Evolutionary conservation across 371 early-diverging fungal genomes (phyloP), one percentile per base, ranked within the genome.

Genomic region (Circinella minor): DNA sequence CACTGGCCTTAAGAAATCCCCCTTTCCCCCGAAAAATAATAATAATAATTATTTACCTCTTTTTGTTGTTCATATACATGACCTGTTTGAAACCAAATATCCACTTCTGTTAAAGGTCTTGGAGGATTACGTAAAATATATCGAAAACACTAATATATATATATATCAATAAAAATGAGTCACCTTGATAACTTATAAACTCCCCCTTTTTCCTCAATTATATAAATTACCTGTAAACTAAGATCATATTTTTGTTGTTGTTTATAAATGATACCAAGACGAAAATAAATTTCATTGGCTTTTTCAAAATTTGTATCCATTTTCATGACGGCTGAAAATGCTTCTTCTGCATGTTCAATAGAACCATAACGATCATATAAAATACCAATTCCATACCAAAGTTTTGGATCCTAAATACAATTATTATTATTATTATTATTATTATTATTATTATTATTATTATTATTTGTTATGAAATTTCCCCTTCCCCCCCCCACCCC

Each of bases 341-440:
- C 98, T 72, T 97, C 98, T 81, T 98, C 98, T 7, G 99, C 98
- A 76, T 96, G 94, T 55, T 98, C 98, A 55, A 92, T 92, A 0
- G 96, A 95, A 8, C 96, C 96, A 74, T 95, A 98, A 14, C 98
- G 92, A 74, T 99, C 99, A 74, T 98, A 98, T 17, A 98, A 82
- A 38, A 98, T 97, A 11, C 98, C 99, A 54, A 98, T 97, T 20
- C 98, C 98, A 74, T 97, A 99, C 99, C 99, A 99, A 18, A 99
- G 88, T 72, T 96, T 97, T 3, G 98, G 96, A 70, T 97, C 51
- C 15, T n/a, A n/a, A n/a, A n/a, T n/a, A n/a, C n/a, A n/a, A n/a
- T n/a, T n/a, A n/a, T n/a, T n/a, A n/a, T n/a, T n/a, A n/a, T n/a
- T n/a, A n/a, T n/a, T n/a, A n/a, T n/a, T n/a, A n/a, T n/a, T n/a